Base-by-base conservation (phyloP, 768 basidiomycete genomes). In the Daedaleopsis sinensis region DNA sequence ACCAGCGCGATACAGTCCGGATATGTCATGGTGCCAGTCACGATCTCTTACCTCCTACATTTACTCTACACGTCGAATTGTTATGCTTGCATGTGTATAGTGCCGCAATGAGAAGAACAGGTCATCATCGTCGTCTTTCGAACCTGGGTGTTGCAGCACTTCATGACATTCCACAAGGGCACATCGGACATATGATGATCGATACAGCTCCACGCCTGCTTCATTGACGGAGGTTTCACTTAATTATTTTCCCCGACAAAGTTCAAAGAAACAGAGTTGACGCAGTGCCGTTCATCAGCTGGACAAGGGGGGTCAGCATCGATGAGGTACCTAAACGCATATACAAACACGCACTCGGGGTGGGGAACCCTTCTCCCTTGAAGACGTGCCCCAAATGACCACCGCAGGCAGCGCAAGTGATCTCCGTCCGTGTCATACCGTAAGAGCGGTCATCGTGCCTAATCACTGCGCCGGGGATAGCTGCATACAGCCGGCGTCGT, bases 381-480 rank as follows among this genome's bases (percentile, higher is more conserved):
- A 98, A 98, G 43, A 98, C 91, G 71, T 98, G 95, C 5, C 96
- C 96, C 6, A 98, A 81, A 72, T 98, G 96, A 1, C 95, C 94
- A 10, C 93, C 94, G 69, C 95, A 96, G 2, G 93, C 90, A 18
- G 92, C 82, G 70, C 94, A 96, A 27, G 85, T 89, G 49, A 98
- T 96, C 78, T 97, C 95, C 18, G 78, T 94, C 52, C 95, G 84
- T 8, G 76, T 76, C 82, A 84, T 89, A 46, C 89, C 89, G 58
- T 82, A 74, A 0, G 86, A 74, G 16, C 60, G 75, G 73, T 97
- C 95, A 63, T 89, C 87, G 64, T 94, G 90, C 43, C 89, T 79
- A 60, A 70, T 82, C 35, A 98, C 91, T 23, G 95, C 93, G 37
- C 94, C 95, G 7, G 95, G 95, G 63, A 96, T 85, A 9, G 94